phyloP scores from a whole-genome alignment of 176 grass and related monocot species.

The Poa pratensis region DNA sequence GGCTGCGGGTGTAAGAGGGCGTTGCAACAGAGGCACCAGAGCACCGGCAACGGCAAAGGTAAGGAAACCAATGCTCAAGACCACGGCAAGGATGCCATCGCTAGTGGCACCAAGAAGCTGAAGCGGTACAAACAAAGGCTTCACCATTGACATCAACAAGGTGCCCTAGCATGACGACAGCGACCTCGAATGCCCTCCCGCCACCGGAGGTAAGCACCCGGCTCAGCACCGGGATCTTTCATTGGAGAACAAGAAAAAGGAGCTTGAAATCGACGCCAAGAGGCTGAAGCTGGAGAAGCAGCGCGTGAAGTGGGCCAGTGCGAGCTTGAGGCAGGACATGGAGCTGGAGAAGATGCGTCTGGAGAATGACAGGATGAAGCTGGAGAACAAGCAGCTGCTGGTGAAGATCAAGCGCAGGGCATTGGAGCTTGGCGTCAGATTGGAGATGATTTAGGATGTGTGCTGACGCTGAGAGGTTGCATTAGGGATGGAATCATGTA shows the following conservation, averaged over 20 bases:
- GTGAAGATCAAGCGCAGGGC: not conserved
- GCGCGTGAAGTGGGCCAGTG: not conserved
- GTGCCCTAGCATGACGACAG: not conserved
- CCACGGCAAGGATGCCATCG: not conserved
- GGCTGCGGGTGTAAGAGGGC: not conserved
- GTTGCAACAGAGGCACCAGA: not conserved
- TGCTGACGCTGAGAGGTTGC: not conserved
- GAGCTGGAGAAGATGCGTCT: conserved; percentile 21
- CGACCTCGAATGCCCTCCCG: not conserved
- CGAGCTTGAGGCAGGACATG: not conserved
- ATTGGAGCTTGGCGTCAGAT: not conserved
- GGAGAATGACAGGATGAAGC: not conserved
- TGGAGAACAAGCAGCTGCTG: not conserved
- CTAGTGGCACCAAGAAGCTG: not conserved
- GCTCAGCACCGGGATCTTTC: not conserved
- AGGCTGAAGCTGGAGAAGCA: not conserved
- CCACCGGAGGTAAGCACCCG: not conserved
- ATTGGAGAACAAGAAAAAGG: not conserved
- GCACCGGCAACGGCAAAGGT: not conserved
- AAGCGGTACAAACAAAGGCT: not conserved
- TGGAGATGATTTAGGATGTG: not conserved
- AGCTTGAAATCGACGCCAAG: not conserved
- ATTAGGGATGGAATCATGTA: not conserved
- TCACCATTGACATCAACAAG: conserved; percentile 23
- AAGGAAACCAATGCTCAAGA: not conserved